Percentiles rank a stretch among this genome's conserved stretches.
These are phyloP conservation scores for Suhomyces bribrorum DNA, from an alignment of 1,139 yeast genomes.

Conservation along the genomic window DNA sequence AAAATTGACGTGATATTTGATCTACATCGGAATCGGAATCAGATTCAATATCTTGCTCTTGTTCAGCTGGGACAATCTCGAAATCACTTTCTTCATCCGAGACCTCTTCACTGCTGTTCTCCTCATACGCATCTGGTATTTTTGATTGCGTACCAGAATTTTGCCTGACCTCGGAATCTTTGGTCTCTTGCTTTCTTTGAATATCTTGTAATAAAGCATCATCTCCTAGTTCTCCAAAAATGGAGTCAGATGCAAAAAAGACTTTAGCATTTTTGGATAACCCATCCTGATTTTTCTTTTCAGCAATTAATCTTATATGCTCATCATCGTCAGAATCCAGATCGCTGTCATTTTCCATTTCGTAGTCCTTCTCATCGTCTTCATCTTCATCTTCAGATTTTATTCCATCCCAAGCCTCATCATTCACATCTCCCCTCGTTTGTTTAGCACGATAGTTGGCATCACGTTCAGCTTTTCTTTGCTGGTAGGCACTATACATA, in stretches of 20 bases:
- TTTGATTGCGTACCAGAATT: too few relatives aligned
- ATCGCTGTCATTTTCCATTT: conserved; percentile 47
- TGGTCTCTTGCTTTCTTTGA: conserved; percentile 13
- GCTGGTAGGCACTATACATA: conserved; percentile 78
- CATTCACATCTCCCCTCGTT: conserved; percentile 78
- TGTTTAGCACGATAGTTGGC: conserved; percentile 78
- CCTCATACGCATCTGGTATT: not conserved
- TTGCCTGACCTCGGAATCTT: too few relatives aligned
- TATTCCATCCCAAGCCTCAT: conserved; percentile 89
- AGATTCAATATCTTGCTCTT: conserved; percentile 36
- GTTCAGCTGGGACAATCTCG: conserved; percentile 23
- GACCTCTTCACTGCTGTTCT: conserved; percentile 18
- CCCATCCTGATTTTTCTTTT: conserved; percentile 48
- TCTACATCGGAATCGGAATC: conserved; percentile 48
- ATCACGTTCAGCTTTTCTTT: conserved; percentile 73
- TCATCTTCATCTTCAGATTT: conserved; percentile 41
- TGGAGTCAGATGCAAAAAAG: conserved; percentile 73
- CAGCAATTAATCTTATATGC: conserved; percentile 64
- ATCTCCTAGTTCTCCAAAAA: conserved; percentile 66
- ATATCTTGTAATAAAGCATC: conserved; percentile 38
- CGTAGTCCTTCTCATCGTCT: conserved; percentile 45
- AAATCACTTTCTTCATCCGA: conserved; percentile 18
- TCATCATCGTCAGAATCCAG: conserved; percentile 72
- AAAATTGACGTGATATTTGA: conserved; percentile 30
- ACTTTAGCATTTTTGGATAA: conserved; percentile 72